Evolutionary conservation across 305 asterid species (phyloP).

Genomic region (Rubia balearica): DNA sequence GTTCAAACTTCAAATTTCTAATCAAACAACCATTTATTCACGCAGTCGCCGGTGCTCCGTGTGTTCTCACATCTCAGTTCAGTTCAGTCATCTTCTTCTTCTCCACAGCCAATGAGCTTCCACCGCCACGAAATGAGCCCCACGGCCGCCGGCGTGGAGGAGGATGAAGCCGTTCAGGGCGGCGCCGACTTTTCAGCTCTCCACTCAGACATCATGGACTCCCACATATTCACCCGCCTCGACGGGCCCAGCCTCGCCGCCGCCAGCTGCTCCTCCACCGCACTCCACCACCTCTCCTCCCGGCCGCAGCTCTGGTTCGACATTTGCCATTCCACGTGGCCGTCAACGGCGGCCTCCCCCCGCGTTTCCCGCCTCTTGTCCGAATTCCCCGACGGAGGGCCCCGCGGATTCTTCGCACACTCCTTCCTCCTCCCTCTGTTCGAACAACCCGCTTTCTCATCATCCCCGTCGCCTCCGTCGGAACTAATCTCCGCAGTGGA

Average conservation of each 20-base stretch:
- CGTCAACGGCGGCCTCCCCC: slow-evolving; percentile 48
- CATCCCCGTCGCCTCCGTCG: slow-evolving; percentile 19
- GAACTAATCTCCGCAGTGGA: slow-evolving; percentile 76
- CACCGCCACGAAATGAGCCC: background rate
- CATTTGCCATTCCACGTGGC: slow-evolving; percentile 68
- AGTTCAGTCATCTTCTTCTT: background rate
- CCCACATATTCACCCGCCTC: slow-evolving; percentile 52
- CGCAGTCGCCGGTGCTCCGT: background rate
- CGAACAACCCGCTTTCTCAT: background rate
- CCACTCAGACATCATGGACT: slow-evolving; percentile 49
- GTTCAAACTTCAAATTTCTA: background rate
- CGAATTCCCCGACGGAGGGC: slow-evolving; percentile 42
- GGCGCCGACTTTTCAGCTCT: slow-evolving; percentile 30
- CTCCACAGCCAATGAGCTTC: too few relatives aligned
- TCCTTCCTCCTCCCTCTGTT: slow-evolving; percentile 37
- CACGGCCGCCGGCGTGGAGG: slow-evolving; percentile 21
- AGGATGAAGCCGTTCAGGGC: slow-evolving; percentile 5
- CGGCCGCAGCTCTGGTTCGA: slow-evolving; percentile 43
- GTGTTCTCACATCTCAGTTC: background rate
- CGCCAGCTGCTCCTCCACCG: slow-evolving; percentile 46
- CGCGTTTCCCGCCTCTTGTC: slow-evolving; percentile 35
- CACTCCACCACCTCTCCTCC: slow-evolving; percentile 52
- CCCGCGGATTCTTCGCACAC: slow-evolving; percentile 54
- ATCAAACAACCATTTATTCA: too few relatives aligned
- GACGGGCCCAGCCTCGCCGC: slow-evolving; percentile 64